phyloP scores from a whole-genome alignment of 768 basidiomycete genomes.

The Podaxis rugospora region DNA sequence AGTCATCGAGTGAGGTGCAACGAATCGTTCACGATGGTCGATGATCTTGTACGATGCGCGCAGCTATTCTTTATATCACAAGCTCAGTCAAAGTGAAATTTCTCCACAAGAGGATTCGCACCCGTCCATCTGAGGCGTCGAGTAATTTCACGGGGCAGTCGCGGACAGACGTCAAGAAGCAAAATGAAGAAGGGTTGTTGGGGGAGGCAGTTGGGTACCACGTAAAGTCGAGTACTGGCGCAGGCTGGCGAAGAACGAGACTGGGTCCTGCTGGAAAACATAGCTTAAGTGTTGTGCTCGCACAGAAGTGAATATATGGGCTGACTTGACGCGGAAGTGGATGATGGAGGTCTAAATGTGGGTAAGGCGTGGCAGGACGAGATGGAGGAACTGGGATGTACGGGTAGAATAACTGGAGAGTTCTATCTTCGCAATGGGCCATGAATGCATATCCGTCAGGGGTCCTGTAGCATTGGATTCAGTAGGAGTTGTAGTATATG shows the following conservation, averaged over 20 bases:
- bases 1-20: constrained; percentile 80
- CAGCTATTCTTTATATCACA: constrained; percentile 45
- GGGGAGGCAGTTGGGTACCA: constrained; percentile 83
- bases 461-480: constrained; percentile 42
- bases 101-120: constrained; percentile 26
- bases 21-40: constrained; percentile 88
- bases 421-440: constrained; percentile 66
- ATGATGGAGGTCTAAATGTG: not conserved
- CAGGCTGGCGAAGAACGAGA: constrained; percentile 45
- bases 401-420: constrained; percentile 52
- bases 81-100: not conserved
- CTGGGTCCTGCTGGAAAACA: constrained; percentile 11
- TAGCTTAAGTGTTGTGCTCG: not conserved
- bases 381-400: constrained; percentile 24
- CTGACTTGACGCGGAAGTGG: not conserved
- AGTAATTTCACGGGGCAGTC: constrained; percentile 84
- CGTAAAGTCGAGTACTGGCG: constrained; percentile 69
- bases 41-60: constrained; percentile 90
- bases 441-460: constrained; percentile 70
- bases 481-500: not conserved
- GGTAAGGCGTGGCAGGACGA: not conserved
- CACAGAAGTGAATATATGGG: not conserved
- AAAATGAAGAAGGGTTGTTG: constrained; percentile 59
- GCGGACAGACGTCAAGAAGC: constrained; percentile 79
- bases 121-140: constrained; percentile 74